Evolutionary conservation across 169 alveolate genomes (phyloP), one percentile per base, ranked within the genome.

Genomic region (Eimeria necatrix): DNA sequence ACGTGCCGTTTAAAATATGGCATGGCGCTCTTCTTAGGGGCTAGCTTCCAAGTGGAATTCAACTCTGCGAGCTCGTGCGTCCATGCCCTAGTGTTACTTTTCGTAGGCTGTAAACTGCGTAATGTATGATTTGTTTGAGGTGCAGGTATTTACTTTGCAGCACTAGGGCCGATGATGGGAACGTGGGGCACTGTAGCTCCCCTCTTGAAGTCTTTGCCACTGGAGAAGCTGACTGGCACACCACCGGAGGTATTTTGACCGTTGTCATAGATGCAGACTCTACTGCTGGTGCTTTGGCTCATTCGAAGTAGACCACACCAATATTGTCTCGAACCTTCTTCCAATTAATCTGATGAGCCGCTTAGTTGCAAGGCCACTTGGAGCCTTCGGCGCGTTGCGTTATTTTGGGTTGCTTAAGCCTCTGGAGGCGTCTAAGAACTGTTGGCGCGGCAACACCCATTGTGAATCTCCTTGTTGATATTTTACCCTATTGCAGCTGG

Each of bases 131-230:
- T 53, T 84, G 53, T 20, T 49, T 60, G 52, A 5, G 92, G 59
- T 3, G 16, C 92, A 84, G 92, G 92, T 41, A 32, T 84, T 26
- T 84, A 84, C 92, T 84, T 84, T 60, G 74, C 92, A 32, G 92
- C 92, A 10, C 48, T 84, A 20, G 92, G 92, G 80, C 92, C 92
- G 18, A 59, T 84, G 92, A 84, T 84, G 92, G 51, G 92, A 4
- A 84, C 92, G 8, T 84, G 92, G 92, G 61, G 80, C 6, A 51
- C 80, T 5, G 92, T 84, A n/a, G 92, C 92, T 4, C 92, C 92
- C 48, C 80, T 59, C 9, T 51, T 84, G 9, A 53, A 41, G 56
- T 14, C 80, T 60, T 18, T 84, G 32, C 92, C 92, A 46, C 60
- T 84, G 74, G 80, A 84, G 9, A 24, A 48, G 22, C 60, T 84